Base-by-base conservation (phyloP, 805 yeast genomes). In the Brettanomyces custersianus region DNA sequence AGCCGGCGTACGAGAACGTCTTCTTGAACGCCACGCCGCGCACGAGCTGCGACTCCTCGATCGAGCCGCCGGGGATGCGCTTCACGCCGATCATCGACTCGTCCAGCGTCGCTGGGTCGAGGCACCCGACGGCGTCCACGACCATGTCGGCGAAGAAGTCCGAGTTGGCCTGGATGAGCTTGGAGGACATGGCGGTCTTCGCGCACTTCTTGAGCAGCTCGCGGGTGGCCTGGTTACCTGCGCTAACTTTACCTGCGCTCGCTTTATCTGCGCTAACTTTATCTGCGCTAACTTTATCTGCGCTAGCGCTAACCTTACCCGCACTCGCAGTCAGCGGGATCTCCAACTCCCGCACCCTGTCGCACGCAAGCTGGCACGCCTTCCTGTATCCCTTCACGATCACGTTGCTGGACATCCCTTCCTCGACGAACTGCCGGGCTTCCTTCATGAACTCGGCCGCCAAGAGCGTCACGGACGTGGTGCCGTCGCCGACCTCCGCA, bases 401-500 rank as follows among this genome's bases (percentile, higher is more conserved):
- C 32, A 87, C 71, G 55, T 86, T 94, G 4, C 96, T 79, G 22
- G 95, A 83, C 45, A 92, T 85, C 27, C 96, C 96, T 62, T 92
- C 99, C 62, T 92, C 98, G 41, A 92, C 84, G 55, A 90, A 92
- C 31, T 74, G 62, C 54, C 86, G 87, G 45, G 88, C 77, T 60
- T 92, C 97, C 55, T 86, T 86, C 60, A 92, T 72, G 41, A 92
- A 69, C 63, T 92, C 98, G 38, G 96, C 96, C 2, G 97, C 96
- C 39, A 92, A 60, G 22, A 90, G 80, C 0, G 96, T 84, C 16
- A 90, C 98, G 20, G 95, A 81, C 1, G 98, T 90, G 30, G 98
- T 90, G 46, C 98, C 98, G 62, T 90, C 98, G 41, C 98, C 98
- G 45, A 92, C 95, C 60, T 90, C 97, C 41, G 94, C 95, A 57